Conservation (phyloP, 2,329 filamentous ascomycete species). For the Huntiella omanensis region DNA sequence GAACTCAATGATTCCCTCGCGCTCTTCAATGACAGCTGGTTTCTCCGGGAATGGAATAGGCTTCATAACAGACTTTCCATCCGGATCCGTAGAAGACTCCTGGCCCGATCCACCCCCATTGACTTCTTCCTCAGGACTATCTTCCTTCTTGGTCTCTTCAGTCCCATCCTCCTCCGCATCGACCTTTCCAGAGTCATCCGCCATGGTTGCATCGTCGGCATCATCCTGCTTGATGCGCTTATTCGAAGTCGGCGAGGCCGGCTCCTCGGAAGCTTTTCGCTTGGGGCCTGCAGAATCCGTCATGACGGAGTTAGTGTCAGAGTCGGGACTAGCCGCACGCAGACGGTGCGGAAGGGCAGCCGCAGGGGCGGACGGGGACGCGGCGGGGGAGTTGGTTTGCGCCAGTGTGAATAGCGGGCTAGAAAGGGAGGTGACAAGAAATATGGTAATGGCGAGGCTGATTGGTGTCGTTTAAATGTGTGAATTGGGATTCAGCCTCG, state of each 20-base stretch:
- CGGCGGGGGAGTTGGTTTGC: background rate
- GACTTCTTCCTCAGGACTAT: slow-evolving; percentile 16
- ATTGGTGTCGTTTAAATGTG: background rate
- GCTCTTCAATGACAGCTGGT: slow-evolving; percentile 84
- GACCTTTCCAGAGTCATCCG: background rate
- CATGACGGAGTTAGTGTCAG: slow-evolving; percentile 6
- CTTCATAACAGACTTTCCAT: slow-evolving; percentile 21
- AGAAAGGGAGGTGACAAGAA: background rate
- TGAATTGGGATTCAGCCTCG: too few species aligned
- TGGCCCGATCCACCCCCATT: slow-evolving; percentile 9
- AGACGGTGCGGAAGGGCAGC: slow-evolving; percentile 1
- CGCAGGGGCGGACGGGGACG: background rate
- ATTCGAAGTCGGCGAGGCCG: slow-evolving; percentile 37
- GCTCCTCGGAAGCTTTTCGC: slow-evolving; percentile 54
- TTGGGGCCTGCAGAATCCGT: slow-evolving; percentile 30
- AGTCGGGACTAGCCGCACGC: background rate
- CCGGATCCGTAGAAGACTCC: too few species aligned
- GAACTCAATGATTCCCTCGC: slow-evolving; percentile 87
- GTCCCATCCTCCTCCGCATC: slow-evolving; percentile 4
- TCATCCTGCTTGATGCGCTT: slow-evolving; percentile 44
- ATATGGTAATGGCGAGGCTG: too few species aligned
- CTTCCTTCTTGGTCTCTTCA: slow-evolving; percentile 8
- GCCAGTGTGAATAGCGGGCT: slow-evolving; percentile 1
- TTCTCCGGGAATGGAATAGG: slow-evolving; percentile 81
- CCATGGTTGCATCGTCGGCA: background rate